A percentile compares a stretch with the other conserved stretches of the same genome.
phyloP scores from a whole-genome alignment of 805 yeast genomes.

The Saccharomycodes ludwigii region DNA sequence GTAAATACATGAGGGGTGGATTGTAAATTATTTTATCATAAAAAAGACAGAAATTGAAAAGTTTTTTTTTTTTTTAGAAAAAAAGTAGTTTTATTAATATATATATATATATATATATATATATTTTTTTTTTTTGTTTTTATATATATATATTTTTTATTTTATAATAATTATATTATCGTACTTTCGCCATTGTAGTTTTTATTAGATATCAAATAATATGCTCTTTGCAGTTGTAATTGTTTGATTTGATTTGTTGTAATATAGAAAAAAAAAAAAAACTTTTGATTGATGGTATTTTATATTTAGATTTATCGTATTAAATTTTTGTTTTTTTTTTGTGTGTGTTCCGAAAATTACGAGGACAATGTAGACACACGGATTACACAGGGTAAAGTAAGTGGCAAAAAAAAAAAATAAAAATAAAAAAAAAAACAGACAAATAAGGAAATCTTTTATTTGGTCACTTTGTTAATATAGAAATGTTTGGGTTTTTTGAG shows the following conservation, averaged over 20 bases:
- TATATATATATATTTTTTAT: too few relatives aligned
- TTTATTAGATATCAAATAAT: not conserved
- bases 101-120: slow-evolving; percentile 1
- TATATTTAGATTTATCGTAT: too few relatives aligned
- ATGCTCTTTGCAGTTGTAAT: not conserved
- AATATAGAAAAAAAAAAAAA: not conserved
- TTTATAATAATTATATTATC: not conserved
- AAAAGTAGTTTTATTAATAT: not conserved
- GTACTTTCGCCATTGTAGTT: not conserved
- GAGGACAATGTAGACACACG: too few relatives aligned
- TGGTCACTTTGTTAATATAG: too few relatives aligned
- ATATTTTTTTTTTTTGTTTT: not conserved
- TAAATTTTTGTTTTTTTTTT: too few relatives aligned
- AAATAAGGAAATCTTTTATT: too few relatives aligned
- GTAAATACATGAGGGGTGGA: slow-evolving; percentile 90
- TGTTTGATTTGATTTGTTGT: slow-evolving; percentile 1
- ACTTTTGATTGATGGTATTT: too few relatives aligned
- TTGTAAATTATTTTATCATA: slow-evolving; percentile 19
- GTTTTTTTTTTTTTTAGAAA: not conserved
- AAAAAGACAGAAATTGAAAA: not conserved
- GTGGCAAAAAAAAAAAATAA: too few relatives aligned
- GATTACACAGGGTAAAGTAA: too few relatives aligned
- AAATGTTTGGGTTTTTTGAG: too few relatives aligned
- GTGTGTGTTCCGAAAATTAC: too few relatives aligned
- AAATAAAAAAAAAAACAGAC: too few relatives aligned